phyloP scores from a whole-genome alignment of 139 green algal genomes.

The Auxenochlorella protothecoides region DNA sequence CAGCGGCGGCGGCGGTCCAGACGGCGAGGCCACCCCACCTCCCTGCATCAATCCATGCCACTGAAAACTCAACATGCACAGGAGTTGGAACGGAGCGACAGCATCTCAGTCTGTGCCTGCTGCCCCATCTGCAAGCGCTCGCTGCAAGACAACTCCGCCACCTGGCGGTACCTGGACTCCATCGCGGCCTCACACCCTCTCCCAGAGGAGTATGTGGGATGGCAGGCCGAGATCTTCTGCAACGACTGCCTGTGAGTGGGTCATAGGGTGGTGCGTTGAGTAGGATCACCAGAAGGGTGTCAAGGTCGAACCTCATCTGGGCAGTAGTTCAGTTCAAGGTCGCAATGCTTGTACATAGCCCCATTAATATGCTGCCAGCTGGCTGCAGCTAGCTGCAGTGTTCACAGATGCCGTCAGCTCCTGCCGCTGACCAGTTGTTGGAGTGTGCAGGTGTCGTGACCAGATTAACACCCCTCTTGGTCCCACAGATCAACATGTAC shows the following conservation, averaged over 20 bases:
- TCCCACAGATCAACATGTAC: too few species aligned
- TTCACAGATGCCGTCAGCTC: not conserved
- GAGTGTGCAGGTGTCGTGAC: not conserved
- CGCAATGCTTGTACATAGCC: too few species aligned
- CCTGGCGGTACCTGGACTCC: constrained; percentile 53
- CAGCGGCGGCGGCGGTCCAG: too few species aligned
- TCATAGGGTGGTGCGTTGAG: not conserved
- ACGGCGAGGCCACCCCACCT: too few species aligned
- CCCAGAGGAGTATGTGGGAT: constrained; percentile 43
- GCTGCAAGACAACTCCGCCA: constrained; percentile 25
- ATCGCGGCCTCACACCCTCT: not conserved
- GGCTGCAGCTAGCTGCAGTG: too few species aligned
- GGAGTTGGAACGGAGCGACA: too few species aligned
- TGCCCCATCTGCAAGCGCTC: constrained; percentile 71
- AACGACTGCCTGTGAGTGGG: constrained; percentile 58
- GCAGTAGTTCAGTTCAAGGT: too few species aligned
- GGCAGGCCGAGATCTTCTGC: constrained; percentile 48
- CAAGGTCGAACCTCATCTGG: too few species aligned
- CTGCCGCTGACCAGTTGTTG: not conserved
- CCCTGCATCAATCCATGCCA: too few species aligned
- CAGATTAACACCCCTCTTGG: not conserved
- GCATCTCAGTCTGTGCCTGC: constrained; percentile 32
- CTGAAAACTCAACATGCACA: too few species aligned
- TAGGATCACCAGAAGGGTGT: too few species aligned
- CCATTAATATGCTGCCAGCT: too few species aligned